A percentile compares a stretch with the other conserved stretches of the same genome.
phyloP scores from a whole-genome alignment of 805 yeast genomes.

The Saccharomycopsis sp. region DNA sequence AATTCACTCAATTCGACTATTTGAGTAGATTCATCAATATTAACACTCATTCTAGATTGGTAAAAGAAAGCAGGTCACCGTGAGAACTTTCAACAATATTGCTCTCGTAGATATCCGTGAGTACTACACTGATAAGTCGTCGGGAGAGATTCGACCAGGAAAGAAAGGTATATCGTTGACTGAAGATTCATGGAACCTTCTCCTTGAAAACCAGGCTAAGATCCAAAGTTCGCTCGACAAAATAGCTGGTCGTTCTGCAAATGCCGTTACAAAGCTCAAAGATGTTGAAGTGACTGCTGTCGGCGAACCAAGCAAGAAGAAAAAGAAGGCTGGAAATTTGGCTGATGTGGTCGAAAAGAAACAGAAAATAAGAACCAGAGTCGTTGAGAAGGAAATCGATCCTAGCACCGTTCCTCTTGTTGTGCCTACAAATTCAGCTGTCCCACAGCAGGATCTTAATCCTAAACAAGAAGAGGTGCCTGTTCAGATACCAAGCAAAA shows the following conservation, averaged over 20 bases:
- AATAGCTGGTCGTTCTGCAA: constrained; percentile 17
- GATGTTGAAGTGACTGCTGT: constrained; percentile 1
- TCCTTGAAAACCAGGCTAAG: constrained; percentile 40
- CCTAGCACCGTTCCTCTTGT: neutral
- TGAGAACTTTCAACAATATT: constrained; percentile 61
- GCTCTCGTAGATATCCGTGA: constrained; percentile 80
- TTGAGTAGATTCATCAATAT: neutral
- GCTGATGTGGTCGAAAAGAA: neutral
- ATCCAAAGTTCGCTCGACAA: constrained; percentile 27
- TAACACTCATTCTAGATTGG: constrained; percentile 34
- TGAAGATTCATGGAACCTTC: constrained; percentile 45
- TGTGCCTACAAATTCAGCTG: neutral
- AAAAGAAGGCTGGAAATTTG: neutral
- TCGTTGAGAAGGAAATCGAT: neutral
- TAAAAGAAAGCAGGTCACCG: constrained; percentile 62
- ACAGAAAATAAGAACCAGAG: neutral
- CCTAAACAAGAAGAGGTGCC: neutral
- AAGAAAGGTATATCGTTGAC: constrained; percentile 66
- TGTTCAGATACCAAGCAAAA: neutral
- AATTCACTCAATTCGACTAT: neutral
- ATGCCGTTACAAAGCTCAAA: neutral
- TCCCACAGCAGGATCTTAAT: neutral
- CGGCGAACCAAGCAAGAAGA: neutral
- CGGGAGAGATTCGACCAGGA: constrained; percentile 69
- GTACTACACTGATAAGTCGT: constrained; percentile 53